phyloP scores from a whole-genome alignment of 805 yeast species.

The Ogataea zsoltii region DNA sequence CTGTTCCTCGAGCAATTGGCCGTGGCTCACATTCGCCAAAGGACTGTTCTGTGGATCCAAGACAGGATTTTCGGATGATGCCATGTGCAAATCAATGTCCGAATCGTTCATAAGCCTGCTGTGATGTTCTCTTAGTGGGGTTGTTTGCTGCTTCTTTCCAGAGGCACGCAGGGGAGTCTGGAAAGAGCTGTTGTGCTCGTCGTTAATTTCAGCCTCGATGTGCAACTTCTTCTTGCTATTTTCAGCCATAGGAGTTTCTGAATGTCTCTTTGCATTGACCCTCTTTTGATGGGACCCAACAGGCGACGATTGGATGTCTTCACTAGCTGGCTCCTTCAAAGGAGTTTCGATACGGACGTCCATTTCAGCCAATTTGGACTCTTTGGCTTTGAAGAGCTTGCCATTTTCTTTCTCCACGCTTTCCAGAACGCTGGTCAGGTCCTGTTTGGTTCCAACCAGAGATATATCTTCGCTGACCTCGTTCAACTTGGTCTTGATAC shows the following conservation, averaged over 20 bases:
- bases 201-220: neutral
- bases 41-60: conserved; percentile 30
- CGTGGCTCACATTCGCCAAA: conserved; percentile 33
- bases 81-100: conserved; percentile 18
- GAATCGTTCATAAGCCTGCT: conserved; percentile 25
- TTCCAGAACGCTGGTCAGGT: conserved; percentile 22
- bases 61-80: conserved; percentile 15
- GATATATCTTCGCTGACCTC: conserved; percentile 14
- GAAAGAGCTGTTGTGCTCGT: conserved; percentile 17
- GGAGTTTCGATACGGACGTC: conserved; percentile 12
- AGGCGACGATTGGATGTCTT: conserved; percentile 26
- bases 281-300: conserved; percentile 24
- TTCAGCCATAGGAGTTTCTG: conserved; percentile 8
- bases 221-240: conserved; percentile 12
- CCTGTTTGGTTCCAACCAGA: conserved; percentile 25
- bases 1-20: conserved; percentile 24
- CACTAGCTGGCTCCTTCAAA: conserved; percentile 13
- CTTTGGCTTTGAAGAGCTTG: neutral
- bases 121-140: conserved; percentile 28
- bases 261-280: conserved; percentile 18
- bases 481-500: conserved; percentile 22
- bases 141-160: conserved; percentile 9
- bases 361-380: neutral
- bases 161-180: conserved; percentile 23
- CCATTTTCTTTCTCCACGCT: conserved; percentile 24